Evolutionary conservation across 1,284 basidiomycete species (phyloP).

Genomic region (Ganoderma sinense): DNA sequence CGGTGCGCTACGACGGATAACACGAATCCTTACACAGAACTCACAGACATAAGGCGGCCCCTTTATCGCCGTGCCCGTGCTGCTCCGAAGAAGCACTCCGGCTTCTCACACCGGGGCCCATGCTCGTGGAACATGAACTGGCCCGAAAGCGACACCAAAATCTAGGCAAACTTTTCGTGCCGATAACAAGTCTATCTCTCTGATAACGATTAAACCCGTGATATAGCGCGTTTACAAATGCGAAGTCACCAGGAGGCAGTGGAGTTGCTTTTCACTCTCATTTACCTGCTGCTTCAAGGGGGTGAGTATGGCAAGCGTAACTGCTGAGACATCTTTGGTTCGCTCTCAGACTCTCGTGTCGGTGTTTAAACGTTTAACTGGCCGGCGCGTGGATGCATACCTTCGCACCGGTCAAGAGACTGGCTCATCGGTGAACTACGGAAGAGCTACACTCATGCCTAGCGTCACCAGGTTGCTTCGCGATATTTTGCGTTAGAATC

Average conservation of each 20-base stretch:
- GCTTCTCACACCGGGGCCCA: not conserved
- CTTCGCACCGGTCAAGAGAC: not conserved
- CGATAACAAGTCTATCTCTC: not conserved
- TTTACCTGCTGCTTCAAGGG: not conserved
- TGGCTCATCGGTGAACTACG: not conserved
- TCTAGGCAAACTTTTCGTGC: not conserved
- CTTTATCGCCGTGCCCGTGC: not conserved
- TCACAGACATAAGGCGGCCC: not conserved
- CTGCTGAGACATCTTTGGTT: not conserved
- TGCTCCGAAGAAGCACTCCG: not conserved
- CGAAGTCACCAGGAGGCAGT: not conserved
- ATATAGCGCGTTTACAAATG: not conserved
- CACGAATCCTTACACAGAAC: not conserved
- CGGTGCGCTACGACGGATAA: not conserved
- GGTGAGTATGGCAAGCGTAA: not conserved
- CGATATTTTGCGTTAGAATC: not conserved
- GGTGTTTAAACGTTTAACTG: not conserved
- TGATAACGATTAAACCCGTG: not conserved
- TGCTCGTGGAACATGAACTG: not conserved
- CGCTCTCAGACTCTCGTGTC: not conserved
- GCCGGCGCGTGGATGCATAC: not conserved
- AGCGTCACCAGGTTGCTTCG: not conserved
- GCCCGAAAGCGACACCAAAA: not conserved
- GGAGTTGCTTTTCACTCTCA: not conserved
- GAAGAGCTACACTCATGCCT: not conserved